Conservation (phyloP, 495 filamentous ascomycete species). For the Neurospora intermedia region DNA sequence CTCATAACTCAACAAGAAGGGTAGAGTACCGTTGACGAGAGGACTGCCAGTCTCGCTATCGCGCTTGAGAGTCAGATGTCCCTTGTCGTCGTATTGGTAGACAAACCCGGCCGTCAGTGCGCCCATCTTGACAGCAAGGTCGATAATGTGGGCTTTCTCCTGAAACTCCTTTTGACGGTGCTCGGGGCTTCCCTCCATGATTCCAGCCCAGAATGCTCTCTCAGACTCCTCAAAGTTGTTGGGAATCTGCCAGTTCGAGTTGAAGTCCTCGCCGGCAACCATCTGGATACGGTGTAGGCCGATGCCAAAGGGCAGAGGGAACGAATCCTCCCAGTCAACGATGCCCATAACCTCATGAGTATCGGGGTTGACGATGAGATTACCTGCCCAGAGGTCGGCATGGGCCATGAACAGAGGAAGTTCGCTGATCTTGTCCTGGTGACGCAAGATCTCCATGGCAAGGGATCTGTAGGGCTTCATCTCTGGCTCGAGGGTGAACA, state of each 20-base stretch:
- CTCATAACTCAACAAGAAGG: background rate
- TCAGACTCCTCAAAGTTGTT: background rate
- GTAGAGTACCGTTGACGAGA: background rate
- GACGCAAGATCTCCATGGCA: background rate
- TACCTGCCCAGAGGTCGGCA: constrained; percentile 21
- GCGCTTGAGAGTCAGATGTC: background rate
- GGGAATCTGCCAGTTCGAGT: background rate
- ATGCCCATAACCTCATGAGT: constrained; percentile 26
- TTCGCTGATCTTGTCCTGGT: background rate
- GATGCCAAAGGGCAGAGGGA: constrained; percentile 22
- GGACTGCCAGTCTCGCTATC: background rate
- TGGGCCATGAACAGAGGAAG: constrained; percentile 17
- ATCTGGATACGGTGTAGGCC: constrained; percentile 17
- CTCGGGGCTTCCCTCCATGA: background rate
- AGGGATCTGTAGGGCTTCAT: background rate
- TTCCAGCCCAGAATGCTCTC: background rate
- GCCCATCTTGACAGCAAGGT: background rate
- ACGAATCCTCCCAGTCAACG: constrained; percentile 25
- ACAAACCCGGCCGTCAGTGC: background rate
- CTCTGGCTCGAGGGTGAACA: background rate
- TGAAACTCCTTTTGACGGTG: background rate
- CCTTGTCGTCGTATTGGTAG: background rate
- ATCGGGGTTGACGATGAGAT: constrained; percentile 20
- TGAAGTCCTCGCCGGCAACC: background rate
- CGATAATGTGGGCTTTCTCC: background rate